Percentiles rank a stretch among this genome's conserved stretches.
phyloP scores from a whole-genome alignment of 2,329 filamentous ascomycete species.

The Phialocephala subalpina region DNA sequence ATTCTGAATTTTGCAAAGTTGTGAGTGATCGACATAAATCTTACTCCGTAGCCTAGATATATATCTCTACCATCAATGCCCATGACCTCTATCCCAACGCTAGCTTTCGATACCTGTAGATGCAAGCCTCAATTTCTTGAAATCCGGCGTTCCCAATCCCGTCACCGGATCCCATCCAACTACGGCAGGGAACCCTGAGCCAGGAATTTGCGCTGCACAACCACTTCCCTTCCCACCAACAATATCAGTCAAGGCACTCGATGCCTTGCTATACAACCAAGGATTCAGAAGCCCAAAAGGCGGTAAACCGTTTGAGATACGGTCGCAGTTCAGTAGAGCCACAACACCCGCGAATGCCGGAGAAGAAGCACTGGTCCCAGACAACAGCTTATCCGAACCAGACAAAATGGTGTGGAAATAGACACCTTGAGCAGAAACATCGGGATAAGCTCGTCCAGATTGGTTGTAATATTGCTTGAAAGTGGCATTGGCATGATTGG shows the following conservation, averaged over 20 bases:
- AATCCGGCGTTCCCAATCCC: slow-evolving; percentile 48
- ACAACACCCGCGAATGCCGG: slow-evolving; percentile 67
- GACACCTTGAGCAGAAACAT: slow-evolving; percentile 58
- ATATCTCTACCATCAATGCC: no score
- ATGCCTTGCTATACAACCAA: slow-evolving; percentile 61
- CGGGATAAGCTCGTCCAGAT: slow-evolving; percentile 59
- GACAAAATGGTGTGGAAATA: slow-evolving; percentile 52
- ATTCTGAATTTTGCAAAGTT: no score
- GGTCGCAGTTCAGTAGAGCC: slow-evolving; percentile 65
- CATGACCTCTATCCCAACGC: no score
- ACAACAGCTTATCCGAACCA: slow-evolving; percentile 20
- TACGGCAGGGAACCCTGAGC: slow-evolving; percentile 19
- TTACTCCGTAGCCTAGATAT: no score
- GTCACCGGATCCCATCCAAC: slow-evolving; percentile 54
- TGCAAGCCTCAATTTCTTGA: no score
- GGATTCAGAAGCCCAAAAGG: slow-evolving; percentile 66
- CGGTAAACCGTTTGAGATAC: slow-evolving; percentile 34
- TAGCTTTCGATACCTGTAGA: no score
- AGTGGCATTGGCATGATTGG: slow-evolving; percentile 42
- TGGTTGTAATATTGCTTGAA: slow-evolving; percentile 46
- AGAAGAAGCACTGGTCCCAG: slow-evolving; percentile 54
- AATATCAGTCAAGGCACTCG: slow-evolving; percentile 55
- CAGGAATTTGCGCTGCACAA: slow-evolving; percentile 2
- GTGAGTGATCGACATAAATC: no score
- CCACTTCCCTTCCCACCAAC: slow-evolving; percentile 13